Percentiles rank a stretch among this genome's conserved stretches.
Conservation (phyloP, 805 yeast genomes). For the Metschnikowia proteae region DNA sequence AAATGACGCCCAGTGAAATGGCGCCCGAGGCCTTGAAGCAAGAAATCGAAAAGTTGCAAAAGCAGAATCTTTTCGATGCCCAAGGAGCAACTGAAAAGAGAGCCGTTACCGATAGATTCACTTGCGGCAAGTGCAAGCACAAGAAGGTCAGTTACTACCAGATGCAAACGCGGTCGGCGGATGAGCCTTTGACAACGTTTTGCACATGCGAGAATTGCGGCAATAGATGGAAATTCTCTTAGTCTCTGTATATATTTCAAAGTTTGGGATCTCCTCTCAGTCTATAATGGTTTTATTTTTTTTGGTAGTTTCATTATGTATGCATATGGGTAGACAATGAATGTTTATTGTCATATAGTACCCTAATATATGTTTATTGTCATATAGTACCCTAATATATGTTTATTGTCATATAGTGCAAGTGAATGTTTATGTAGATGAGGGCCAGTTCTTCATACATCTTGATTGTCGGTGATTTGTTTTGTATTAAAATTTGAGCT, state of each 20-base stretch:
- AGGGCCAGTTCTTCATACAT: no score
- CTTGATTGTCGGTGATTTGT: not conserved
- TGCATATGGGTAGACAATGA: no score
- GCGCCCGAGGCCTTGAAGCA: conserved; percentile 88
- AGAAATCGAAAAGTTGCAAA: conserved; percentile 80
- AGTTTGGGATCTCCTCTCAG: not conserved
- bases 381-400: no score
- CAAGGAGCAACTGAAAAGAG: conserved; percentile 96
- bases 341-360: no score
- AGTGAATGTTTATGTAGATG: no score
- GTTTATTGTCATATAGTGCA: no score
- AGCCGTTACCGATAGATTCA: conserved; percentile 93
- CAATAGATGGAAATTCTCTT: conserved; percentile 96
- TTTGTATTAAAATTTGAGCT: conserved; percentile 2
- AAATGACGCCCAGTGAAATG: conserved; percentile 89
- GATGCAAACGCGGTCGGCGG: conserved; percentile 97
- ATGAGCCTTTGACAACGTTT: conserved; percentile 96
- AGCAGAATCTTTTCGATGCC: conserved; percentile 90
- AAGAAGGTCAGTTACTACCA: conserved; percentile 96
- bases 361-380: no score
- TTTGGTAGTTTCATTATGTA: no score
- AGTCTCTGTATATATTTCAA: conserved; percentile 2
- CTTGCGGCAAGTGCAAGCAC: conserved; percentile 97
- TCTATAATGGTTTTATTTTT: not conserved
- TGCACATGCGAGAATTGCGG: conserved; percentile 98